These are phyloP conservation scores for Hamigera avellanea DNA, from an alignment of 495 filamentous ascomycete species.

Conservation along the genomic window DNA sequence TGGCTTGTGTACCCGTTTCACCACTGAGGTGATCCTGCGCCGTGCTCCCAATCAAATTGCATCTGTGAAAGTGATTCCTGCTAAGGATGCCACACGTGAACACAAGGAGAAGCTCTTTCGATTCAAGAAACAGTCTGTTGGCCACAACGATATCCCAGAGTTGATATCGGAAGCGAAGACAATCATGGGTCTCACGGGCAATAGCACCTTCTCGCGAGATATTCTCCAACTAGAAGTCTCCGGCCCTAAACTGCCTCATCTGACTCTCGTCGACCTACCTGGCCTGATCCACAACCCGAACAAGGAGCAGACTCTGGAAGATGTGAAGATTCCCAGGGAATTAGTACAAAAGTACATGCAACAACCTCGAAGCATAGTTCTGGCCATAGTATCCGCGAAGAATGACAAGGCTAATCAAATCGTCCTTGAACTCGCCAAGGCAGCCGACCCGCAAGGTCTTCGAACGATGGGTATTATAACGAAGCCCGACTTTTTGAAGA, in stretches of 20 bases:
- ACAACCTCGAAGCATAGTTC: conserved; percentile 21
- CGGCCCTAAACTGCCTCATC: conserved; percentile 35
- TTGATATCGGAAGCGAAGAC: conserved; percentile 4
- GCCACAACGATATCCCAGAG: conserved; percentile 2
- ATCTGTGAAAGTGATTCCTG: conserved; percentile 1
- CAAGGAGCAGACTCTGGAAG: conserved; percentile 10
- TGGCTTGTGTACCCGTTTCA: conserved; percentile 25
- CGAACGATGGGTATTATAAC: conserved; percentile 47
- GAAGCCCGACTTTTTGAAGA: conserved; percentile 35
- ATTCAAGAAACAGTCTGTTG: conserved; percentile 3
- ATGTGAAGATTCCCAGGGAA: conserved; percentile 13
- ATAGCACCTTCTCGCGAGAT: conserved; percentile 29
- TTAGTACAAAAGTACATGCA: conserved; percentile 23
- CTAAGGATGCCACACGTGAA: neutral
- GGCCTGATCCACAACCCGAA: conserved; percentile 26
- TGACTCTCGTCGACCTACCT: conserved; percentile 46
- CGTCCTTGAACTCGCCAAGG: conserved; percentile 32
- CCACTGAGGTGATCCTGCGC: conserved; percentile 20
- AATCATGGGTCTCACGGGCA: conserved; percentile 3
- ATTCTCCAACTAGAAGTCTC: conserved; percentile 41
- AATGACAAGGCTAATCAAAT: conserved; percentile 39
- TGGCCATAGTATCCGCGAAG: conserved; percentile 32
- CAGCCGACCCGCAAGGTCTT: conserved; percentile 29
- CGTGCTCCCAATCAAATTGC: conserved; percentile 8
- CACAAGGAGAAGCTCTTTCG: conserved; percentile 1